Evolutionary conservation across 805 yeast species (phyloP).

Genomic region (Barnettozyma siamensis): DNA sequence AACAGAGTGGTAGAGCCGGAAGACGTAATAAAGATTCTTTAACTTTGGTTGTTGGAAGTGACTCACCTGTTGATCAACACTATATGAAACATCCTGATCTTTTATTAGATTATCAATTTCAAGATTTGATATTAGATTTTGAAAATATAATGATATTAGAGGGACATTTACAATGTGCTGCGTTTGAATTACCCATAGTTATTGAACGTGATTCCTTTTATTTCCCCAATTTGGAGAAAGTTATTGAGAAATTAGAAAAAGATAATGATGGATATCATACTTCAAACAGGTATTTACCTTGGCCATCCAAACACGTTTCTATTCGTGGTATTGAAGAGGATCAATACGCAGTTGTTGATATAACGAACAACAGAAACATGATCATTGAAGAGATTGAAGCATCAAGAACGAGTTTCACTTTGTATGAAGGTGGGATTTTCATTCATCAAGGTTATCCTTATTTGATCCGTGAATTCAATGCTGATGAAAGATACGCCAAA

Average conservation of each 20-base stretch:
- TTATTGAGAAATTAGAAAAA: constrained; percentile 30
- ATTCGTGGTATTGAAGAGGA: constrained; percentile 81
- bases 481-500: constrained; percentile 73
- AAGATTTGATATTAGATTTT: constrained; percentile 54
- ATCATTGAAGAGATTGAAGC: constrained; percentile 89
- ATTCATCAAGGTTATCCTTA: constrained; percentile 93
- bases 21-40: constrained; percentile 79
- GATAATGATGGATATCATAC: constrained; percentile 48
- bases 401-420: constrained; percentile 80
- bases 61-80: constrained; percentile 80
- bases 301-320: constrained; percentile 74
- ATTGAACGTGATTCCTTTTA: constrained; percentile 47
- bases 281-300: constrained; percentile 58
- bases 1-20: constrained; percentile 97
- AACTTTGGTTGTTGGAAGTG: constrained; percentile 78
- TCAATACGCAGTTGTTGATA: constrained; percentile 83
- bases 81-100: constrained; percentile 66
- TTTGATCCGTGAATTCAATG: constrained; percentile 75
- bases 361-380: constrained; percentile 66
- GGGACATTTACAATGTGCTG: constrained; percentile 91
- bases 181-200: constrained; percentile 69
- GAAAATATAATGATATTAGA: constrained; percentile 61
- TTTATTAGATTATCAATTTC: constrained; percentile 47
- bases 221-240: constrained; percentile 37
- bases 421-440: constrained; percentile 90